Percentiles rank a stretch among this genome's conserved stretches.
phyloP scores from a whole-genome alignment of 768 basidiomycete genomes.

The Sarcodon sp. region DNA sequence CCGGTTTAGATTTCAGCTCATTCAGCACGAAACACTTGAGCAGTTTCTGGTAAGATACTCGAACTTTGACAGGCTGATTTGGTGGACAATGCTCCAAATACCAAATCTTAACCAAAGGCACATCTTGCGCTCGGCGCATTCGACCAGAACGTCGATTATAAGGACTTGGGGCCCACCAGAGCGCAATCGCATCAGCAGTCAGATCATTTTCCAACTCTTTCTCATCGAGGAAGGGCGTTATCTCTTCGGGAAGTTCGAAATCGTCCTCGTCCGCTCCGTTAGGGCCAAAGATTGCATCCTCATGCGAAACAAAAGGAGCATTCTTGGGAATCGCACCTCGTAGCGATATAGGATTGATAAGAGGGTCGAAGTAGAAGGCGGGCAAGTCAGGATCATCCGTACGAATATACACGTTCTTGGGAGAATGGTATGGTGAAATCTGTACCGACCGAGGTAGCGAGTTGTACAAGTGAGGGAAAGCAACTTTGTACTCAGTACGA shows the following conservation, averaged over 20 bases:
- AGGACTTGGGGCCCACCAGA: slow-evolving; percentile 98
- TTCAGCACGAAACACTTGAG: slow-evolving; percentile 94
- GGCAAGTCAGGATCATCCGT: slow-evolving; percentile 99
- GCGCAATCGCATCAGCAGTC: slow-evolving; percentile 91
- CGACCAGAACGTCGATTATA: slow-evolving; percentile 87
- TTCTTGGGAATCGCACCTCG: slow-evolving; percentile 82
- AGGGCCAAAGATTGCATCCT: slow-evolving; percentile 86
- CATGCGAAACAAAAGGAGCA: slow-evolving; percentile 70
- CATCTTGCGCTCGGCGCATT: slow-evolving; percentile 89
- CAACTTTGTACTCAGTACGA: slow-evolving; percentile 97
- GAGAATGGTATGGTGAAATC: slow-evolving; percentile 83
- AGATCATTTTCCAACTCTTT: slow-evolving; percentile 78
- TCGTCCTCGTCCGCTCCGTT: slow-evolving; percentile 79
- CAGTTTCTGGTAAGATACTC: slow-evolving; percentile 98
- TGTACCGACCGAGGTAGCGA: slow-evolving; percentile 91
- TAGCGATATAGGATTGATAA: slow-evolving; percentile 94
- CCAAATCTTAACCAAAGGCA: slow-evolving; percentile 96
- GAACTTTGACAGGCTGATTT: slow-evolving; percentile 91
- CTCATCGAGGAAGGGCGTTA: slow-evolving; percentile 72
- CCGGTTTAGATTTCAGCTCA: slow-evolving; percentile 75
- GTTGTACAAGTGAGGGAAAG: slow-evolving; percentile 98
- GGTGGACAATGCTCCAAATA: slow-evolving; percentile 98
- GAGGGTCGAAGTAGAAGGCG: slow-evolving; percentile 97
- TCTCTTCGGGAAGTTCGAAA: slow-evolving; percentile 69
- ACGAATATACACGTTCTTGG: slow-evolving; percentile 98